Evolutionary conservation across 129 eudicot species (phyloP).

Genomic region (Logfia minima): DNA sequence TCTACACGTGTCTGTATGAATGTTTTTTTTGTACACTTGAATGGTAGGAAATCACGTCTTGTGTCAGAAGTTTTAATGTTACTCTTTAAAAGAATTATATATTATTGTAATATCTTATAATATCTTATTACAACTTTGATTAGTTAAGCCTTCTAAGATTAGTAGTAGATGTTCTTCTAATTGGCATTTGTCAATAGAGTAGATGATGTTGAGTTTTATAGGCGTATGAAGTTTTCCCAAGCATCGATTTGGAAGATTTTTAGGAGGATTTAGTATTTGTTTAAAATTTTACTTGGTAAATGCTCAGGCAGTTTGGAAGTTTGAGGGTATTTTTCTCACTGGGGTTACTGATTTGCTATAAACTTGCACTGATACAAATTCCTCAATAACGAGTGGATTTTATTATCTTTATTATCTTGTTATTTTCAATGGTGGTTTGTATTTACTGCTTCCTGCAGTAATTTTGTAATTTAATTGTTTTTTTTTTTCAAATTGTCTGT

Average conservation of each 20-base stretch:
- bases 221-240: not conserved
- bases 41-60: not conserved
- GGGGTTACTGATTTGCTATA: not conserved
- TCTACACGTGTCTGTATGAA: too few relatives aligned
- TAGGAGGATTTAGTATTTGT: not conserved
- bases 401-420: not conserved
- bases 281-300: not conserved
- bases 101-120: too few relatives aligned
- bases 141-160: not conserved
- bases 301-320: not conserved
- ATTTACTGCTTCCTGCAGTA: not conserved
- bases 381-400: not conserved
- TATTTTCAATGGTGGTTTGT: not conserved
- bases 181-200: constrained; percentile 4
- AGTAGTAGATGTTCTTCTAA: not conserved
- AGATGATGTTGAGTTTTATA: not conserved
- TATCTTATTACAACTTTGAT: too few relatives aligned
- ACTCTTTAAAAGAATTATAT: too few relatives aligned
- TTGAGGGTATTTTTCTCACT: constrained; percentile 11
- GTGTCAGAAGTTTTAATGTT: not conserved
- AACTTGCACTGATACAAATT: not conserved
- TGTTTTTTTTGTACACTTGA: too few relatives aligned
- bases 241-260: not conserved
- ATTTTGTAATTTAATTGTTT: not conserved
- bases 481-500: constrained; percentile 1